Percentiles rank a stretch among this genome's conserved stretches.
These are phyloP conservation scores for Ogataea zsoltii DNA, from an alignment of 805 yeast genomes.

Conservation along the genomic window DNA sequence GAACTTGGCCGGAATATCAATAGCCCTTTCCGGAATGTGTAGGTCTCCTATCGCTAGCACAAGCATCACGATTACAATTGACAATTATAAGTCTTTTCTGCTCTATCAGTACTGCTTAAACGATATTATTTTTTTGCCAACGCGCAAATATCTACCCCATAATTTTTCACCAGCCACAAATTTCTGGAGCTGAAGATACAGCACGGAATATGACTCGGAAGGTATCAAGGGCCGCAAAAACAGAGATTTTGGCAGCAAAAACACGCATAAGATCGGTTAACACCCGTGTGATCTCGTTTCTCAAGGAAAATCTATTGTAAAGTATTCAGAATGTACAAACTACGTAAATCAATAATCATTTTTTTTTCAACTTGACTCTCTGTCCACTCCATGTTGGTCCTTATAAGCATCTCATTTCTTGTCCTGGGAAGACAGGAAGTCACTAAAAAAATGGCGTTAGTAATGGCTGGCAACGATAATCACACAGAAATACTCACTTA, in stretches of 20 bases:
- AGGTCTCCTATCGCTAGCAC: constrained; percentile 86
- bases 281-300: too few species aligned
- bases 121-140: constrained; percentile 1
- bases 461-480: neutral
- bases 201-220: too few species aligned
- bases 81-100: neutral
- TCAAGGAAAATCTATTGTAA: too few species aligned
- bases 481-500: constrained; percentile 25
- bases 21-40: constrained; percentile 84
- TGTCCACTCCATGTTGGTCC: too few species aligned
- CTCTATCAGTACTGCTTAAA: neutral
- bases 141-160: constrained; percentile 4
- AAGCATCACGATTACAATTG: constrained; percentile 51
- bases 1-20: constrained; percentile 63
- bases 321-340: too few species aligned
- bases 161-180: neutral
- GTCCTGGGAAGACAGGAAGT: constrained; percentile 30
- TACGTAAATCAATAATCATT: neutral
- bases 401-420: constrained; percentile 15
- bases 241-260: too few species aligned
- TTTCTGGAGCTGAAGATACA: neutral
- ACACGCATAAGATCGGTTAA: too few species aligned
- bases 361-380: neutral
- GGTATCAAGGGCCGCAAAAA: too few species aligned
- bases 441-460: constrained; percentile 16